Conservation (phyloP, 306 rosid species). For the Pyrus bretschneideri region DNA sequence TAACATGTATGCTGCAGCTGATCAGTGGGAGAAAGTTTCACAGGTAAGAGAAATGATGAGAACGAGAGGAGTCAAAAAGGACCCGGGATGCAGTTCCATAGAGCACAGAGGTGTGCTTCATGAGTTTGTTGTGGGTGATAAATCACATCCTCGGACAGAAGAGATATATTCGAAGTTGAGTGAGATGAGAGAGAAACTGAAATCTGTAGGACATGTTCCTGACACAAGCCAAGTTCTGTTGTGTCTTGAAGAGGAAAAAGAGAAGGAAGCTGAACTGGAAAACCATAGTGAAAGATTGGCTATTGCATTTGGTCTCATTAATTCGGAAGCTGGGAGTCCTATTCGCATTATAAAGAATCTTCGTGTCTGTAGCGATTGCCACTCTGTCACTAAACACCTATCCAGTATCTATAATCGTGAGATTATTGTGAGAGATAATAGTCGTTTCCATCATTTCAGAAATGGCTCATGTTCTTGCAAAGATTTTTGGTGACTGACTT, state of each 20-base stretch:
- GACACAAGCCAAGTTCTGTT: conserved; percentile 52
- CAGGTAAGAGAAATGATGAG: conserved; percentile 49
- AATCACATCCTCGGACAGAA: conserved; percentile 38
- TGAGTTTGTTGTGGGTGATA: conserved; percentile 40
- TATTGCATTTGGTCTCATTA: conserved; percentile 51
- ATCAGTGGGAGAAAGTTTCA: conserved; percentile 47
- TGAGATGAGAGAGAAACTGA: conserved; percentile 51
- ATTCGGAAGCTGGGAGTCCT: conserved; percentile 27
- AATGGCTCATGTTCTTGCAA: conserved; percentile 56
- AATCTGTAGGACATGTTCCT: conserved; percentile 47
- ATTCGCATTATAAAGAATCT: conserved; percentile 54
- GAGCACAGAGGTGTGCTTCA: conserved; percentile 47
- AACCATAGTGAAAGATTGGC: conserved; percentile 59
- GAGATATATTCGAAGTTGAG: conserved; percentile 40
- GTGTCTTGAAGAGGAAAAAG: conserved; percentile 33
- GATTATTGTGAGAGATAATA: conserved; percentile 53
- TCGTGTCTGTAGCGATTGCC: conserved; percentile 55
- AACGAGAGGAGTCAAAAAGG: conserved; percentile 35
- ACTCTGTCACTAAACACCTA: conserved; percentile 39
- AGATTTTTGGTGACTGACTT: conserved; percentile 47
- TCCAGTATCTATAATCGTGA: conserved; percentile 40
- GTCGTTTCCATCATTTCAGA: conserved; percentile 60
- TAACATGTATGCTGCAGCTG: conserved; percentile 49
- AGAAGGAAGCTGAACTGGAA: conserved; percentile 48
- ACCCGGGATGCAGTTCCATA: conserved; percentile 48